Evolutionary conservation across 2,329 filamentous ascomycete genomes (phyloP), one percentile per base, ranked within the genome.

Genomic region (Elsinoe batatas): DNA sequence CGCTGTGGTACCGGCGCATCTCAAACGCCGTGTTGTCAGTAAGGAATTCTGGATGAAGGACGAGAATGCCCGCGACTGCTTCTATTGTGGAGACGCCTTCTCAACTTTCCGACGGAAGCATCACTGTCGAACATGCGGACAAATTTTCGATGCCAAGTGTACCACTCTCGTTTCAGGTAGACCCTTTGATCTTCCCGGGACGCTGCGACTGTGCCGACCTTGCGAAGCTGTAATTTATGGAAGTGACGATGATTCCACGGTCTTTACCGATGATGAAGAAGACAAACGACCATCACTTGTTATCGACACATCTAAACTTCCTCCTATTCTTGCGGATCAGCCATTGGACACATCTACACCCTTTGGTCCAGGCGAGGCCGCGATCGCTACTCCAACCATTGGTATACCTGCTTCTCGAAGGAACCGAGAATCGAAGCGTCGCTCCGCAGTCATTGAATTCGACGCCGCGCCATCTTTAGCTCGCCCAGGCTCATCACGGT

Each of bases 1-100:
- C 3, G 46, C 43, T 17, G 44, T 68, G 56, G 70, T 71, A 59
- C 67, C 79, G 54, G 72, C 74, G 50, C 84, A 87, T 62, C 85
- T 95, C 76, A 83, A 86, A 59, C 87, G 88, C 64, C 90, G 91
- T 65, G 84, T 98, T 6, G 74, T 97, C 44, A 95, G 88, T 68
- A 93, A 91, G 65, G 91, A 97, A 63, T 97, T 95, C 64, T 97
- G 91, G 93, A 98, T 98, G 93, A 88, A 90, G 58, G 93, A 98
- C 67, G 93, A 97, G 66, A 96, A 94, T 60, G 94, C 91, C 58
- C 97, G 95, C 67, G 91, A 96, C 64, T 98, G 93, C 66, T 98
- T 96, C 67, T 81, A 88, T 43, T 98, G 93, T 64, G 88, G 88
- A 43, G 86, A 88, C 57, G 80, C 87, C 1, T 98, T 98, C 66